Evolutionary conservation across 2,329 filamentous ascomycete species (phyloP).

Genomic region (Paraconiothyrium brasiliense): DNA sequence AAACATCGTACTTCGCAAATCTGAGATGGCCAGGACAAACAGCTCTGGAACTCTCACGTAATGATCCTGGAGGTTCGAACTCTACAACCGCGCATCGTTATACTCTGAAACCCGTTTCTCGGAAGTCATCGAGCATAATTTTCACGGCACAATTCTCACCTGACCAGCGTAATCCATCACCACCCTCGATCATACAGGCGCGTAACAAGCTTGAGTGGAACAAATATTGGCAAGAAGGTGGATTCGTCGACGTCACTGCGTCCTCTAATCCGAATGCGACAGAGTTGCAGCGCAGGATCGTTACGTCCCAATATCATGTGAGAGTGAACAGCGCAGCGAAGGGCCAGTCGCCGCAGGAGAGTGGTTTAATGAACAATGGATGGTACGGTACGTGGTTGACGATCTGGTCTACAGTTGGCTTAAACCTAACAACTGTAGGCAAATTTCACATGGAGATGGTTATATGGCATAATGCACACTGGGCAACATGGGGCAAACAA

Average conservation of each 20-base stretch:
- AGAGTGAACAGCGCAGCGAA: conserved; percentile 60
- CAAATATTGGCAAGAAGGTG: conserved; percentile 60
- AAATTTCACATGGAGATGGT: conserved; percentile 67
- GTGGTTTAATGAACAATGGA: conserved; percentile 62
- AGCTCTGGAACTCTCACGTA: conserved; percentile 43
- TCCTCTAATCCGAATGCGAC: conserved; percentile 52
- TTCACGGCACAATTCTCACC: conserved; percentile 38
- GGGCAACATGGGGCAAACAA: conserved; percentile 55
- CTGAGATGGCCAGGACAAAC: conserved; percentile 51
- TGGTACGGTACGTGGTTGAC: conserved; percentile 55
- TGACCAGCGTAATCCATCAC: conserved; percentile 33
- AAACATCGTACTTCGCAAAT: conserved; percentile 54
- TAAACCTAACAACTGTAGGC: conserved; percentile 27
- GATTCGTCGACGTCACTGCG: conserved; percentile 60
- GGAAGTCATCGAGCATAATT: conserved; percentile 19
- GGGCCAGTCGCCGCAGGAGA: conserved; percentile 59
- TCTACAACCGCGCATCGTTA: conserved; percentile 46
- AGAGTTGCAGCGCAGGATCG: conserved; percentile 62
- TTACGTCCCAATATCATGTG: conserved; percentile 65
- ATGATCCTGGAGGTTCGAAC: conserved; percentile 54
- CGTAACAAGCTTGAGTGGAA: conserved; percentile 47
- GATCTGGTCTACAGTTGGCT: not conserved
- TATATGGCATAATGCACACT: conserved; percentile 62
- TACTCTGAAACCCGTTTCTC: conserved; percentile 18
- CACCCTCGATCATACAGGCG: conserved; percentile 32